Percentiles rank a stretch among this genome's conserved stretches.
These are phyloP conservation scores for Serendipita sp. DNA, from an alignment of 1,284 basidiomycete species.

Conservation along the genomic window DNA sequence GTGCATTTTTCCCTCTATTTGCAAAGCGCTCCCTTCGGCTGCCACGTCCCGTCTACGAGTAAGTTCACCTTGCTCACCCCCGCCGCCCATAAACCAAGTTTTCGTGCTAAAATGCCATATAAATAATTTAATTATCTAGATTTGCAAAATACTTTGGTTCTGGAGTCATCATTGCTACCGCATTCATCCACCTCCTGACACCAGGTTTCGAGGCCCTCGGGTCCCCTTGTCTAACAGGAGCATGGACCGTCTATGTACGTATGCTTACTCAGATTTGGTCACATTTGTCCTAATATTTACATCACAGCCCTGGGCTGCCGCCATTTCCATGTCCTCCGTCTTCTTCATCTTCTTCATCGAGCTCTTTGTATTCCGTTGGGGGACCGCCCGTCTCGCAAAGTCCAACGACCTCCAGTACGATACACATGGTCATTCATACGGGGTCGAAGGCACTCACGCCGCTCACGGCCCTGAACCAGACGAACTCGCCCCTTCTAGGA, in stretches of 20 bases:
- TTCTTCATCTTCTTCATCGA: slow-evolving; percentile 78
- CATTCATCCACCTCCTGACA: slow-evolving; percentile 74
- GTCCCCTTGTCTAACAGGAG: slow-evolving; percentile 55
- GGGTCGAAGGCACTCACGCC: slow-evolving; percentile 41
- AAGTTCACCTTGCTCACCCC: slow-evolving; percentile 19
- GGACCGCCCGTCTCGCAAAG: slow-evolving; percentile 45
- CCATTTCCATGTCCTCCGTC: slow-evolving; percentile 64
- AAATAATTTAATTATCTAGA: slow-evolving; percentile 26
- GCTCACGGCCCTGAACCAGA: slow-evolving; percentile 49
- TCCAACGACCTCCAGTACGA: slow-evolving; percentile 24
- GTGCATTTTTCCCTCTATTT: slow-evolving; percentile 74
- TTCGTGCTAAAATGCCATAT: neutral
- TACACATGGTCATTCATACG: slow-evolving; percentile 54
- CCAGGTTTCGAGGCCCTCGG: slow-evolving; percentile 61
- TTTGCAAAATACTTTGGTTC: slow-evolving; percentile 95
- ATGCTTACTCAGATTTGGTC: neutral
- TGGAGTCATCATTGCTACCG: slow-evolving; percentile 87
- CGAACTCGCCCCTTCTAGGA: slow-evolving; percentile 15
- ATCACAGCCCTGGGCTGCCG: slow-evolving; percentile 61
- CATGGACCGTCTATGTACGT: slow-evolving; percentile 65
- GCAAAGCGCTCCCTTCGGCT: slow-evolving; percentile 49
- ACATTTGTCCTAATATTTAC: slow-evolving; percentile 8
- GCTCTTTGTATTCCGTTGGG: slow-evolving; percentile 71
- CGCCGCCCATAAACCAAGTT: neutral
- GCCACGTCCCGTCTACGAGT: slow-evolving; percentile 62